Evolutionary conservation across 2,329 filamentous ascomycete genomes (phyloP), one percentile per base, ranked within the genome.

Genomic region (Exserohilum rostratum): DNA sequence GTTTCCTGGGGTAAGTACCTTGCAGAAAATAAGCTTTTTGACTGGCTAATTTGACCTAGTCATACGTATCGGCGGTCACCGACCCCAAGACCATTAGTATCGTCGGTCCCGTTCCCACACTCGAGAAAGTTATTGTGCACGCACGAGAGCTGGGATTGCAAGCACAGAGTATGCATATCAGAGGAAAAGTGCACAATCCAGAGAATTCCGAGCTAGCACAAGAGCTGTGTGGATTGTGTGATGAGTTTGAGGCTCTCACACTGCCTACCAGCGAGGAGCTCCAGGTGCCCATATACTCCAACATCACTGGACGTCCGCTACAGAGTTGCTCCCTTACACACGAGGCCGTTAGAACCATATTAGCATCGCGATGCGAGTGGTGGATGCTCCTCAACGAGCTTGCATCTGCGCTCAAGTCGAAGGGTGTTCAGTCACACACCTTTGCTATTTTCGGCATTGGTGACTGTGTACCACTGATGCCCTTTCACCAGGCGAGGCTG

Each of bases 11-110:
- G 64, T 66, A 51, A 55, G 64, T 56, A n/a, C 10, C 5, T n/a
- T 25, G 11, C 6, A 17, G n/a, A 11, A 11, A 2, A 42, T 29
- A 22, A 27, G n/a, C 25, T 10, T 13, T 25, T 29, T 29, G 3
- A 6, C 12, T 29, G n/a, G 22, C 35, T n/a, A 5, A 22, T 42
- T 31, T 35, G 11, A 11, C 29, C 3, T 25, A 59, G 56, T 56
- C 40, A 11, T 65, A 67, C 30, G 52, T 66, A 40, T 67, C 65
- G 2, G 65, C 65, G 2, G 50, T 66, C 20, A 66, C 63, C 7
- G 65, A 66, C 27, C 63, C 65, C n/a, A 66, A 57, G 50, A 64
- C 61, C 3, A 50, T 67, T 29, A 67, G 65, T 44, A 55, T 66
- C n/a, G 64, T 67, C 6, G 61, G 61, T 12, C 45, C 59, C 6